These are phyloP conservation scores for Phaeoacremonium minimum DNA, from an alignment of 2,329 filamentous ascomycete genomes.

Conservation along the genomic window DNA sequence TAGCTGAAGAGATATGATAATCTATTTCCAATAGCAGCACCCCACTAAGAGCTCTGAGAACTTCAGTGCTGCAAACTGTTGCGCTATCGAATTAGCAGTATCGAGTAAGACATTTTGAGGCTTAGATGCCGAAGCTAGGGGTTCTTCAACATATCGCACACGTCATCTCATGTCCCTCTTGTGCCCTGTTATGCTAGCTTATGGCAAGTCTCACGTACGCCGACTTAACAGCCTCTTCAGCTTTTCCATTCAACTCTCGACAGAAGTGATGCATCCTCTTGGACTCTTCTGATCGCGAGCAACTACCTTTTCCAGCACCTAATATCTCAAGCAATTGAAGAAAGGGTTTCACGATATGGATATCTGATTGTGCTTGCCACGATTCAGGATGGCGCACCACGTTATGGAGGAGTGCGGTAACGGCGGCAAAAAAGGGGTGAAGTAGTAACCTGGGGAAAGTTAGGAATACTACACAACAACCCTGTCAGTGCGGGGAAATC, in stretches of 20 bases:
- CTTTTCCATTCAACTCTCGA: not conserved
- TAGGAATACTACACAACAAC: not conserved
- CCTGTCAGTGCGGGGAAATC: not conserved
- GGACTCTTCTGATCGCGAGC: conserved; percentile 1
- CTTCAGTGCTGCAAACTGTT: too few species aligned
- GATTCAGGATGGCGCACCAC: conserved; percentile 1
- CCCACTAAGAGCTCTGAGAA: too few species aligned
- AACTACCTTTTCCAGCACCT: not conserved
- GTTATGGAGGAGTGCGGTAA: not conserved
- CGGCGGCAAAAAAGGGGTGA: not conserved
- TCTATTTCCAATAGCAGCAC: too few species aligned
- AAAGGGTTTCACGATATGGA: conserved; percentile 1
- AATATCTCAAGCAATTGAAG: not conserved
- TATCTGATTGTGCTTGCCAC: not conserved
- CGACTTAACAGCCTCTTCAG: not conserved
- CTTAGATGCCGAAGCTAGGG: too few species aligned
- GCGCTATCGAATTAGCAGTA: too few species aligned
- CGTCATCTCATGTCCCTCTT: too few species aligned
- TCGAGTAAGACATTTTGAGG: too few species aligned
- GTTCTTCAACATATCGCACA: too few species aligned
- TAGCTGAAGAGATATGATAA: too few species aligned
- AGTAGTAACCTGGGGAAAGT: not conserved
- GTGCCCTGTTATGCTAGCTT: too few species aligned
- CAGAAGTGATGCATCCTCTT: not conserved
- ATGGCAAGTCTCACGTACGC: not conserved